phyloP scores from a whole-genome alignment of 1,284 basidiomycete species.

The Melampsora larici-populina region DNA sequence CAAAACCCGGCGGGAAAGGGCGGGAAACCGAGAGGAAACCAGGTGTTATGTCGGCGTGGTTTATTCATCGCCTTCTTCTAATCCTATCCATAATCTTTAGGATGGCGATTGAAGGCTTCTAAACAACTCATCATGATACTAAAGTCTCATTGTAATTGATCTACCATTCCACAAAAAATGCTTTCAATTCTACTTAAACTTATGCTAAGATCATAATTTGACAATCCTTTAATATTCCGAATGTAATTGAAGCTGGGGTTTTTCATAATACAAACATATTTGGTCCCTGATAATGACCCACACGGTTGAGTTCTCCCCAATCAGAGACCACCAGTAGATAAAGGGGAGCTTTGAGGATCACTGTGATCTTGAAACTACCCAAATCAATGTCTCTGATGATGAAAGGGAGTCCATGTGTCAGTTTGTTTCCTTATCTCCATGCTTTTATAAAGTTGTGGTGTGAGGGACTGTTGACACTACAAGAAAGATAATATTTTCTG shows the following conservation, averaged over 20 bases:
- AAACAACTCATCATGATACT: slow-evolving; percentile 60
- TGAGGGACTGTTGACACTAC: too few relatives aligned
- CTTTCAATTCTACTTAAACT: slow-evolving; percentile 76
- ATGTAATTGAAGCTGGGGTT: slow-evolving; percentile 84
- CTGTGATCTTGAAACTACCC: slow-evolving; percentile 72
- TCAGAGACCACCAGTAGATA: slow-evolving; percentile 85
- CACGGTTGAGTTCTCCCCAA: slow-evolving; percentile 88
- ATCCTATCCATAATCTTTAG: too few relatives aligned
- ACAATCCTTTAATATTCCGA: slow-evolving; percentile 82
- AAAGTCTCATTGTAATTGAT: slow-evolving; percentile 70
- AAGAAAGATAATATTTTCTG: too few relatives aligned
- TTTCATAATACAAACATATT: too few relatives aligned
- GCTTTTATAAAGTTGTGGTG: too few relatives aligned
- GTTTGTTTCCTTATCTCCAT: too few relatives aligned
- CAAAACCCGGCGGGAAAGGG: too few relatives aligned
- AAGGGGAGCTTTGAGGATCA: slow-evolving; percentile 77
- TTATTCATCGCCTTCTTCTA: too few relatives aligned
- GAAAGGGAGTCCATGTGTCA: too few relatives aligned
- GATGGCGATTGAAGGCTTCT: slow-evolving; percentile 46
- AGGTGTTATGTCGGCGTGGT: too few relatives aligned
- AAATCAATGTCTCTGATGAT: slow-evolving; percentile 64
- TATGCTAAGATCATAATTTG: slow-evolving; percentile 84
- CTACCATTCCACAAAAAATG: slow-evolving; percentile 69
- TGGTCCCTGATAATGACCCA: too few relatives aligned
- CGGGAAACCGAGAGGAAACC: too few relatives aligned